Conservation (phyloP, 2,329 filamentous ascomycete genomes). For the Colletotrichum aenigma region DNA sequence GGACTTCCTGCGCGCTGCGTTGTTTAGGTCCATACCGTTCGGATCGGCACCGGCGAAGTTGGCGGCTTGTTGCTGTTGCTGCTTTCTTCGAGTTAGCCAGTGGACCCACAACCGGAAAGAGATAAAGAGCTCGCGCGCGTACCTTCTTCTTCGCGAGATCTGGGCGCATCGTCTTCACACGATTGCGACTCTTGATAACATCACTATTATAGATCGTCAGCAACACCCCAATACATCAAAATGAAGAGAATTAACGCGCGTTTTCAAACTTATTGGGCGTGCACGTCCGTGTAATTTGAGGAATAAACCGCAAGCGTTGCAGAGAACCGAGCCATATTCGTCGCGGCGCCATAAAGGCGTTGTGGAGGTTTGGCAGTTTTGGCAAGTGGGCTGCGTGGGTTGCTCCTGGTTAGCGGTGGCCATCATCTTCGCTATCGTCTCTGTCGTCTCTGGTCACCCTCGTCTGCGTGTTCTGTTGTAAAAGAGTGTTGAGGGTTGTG, state of each 20-base stretch:
- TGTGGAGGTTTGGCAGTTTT: slow-evolving; percentile 94
- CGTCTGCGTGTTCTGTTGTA: not conserved
- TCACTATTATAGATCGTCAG: slow-evolving; percentile 47
- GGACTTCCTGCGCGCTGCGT: slow-evolving; percentile 66
- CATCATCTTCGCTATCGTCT: slow-evolving; percentile 40
- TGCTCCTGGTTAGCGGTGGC: slow-evolving; percentile 60
- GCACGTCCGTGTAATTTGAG: slow-evolving; percentile 83
- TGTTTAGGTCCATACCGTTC: slow-evolving; percentile 63
- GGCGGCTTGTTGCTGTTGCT: slow-evolving; percentile 40
- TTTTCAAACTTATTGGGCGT: not conserved
- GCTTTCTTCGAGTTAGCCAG: slow-evolving; percentile 25
- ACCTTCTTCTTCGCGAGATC: slow-evolving; percentile 88
- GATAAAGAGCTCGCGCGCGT: slow-evolving; percentile 28
- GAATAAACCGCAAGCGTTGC: slow-evolving; percentile 98
- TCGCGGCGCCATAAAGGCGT: slow-evolving; percentile 97
- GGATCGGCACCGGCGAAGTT: slow-evolving; percentile 47
- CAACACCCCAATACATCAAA: not conserved
- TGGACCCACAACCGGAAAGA: not conserved
- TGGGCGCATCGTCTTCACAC: slow-evolving; percentile 85
- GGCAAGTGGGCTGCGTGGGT: slow-evolving; percentile 86
- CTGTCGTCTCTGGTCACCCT: not conserved
- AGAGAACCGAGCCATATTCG: slow-evolving; percentile 92
- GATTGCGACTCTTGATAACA: slow-evolving; percentile 98
- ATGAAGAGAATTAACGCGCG: not conserved
- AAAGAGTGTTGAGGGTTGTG: not conserved